Evolutionary conservation across 2,329 filamentous ascomycete genomes (phyloP), one percentile per base, ranked within the genome.

Genomic region (Cadophora malorum): DNA sequence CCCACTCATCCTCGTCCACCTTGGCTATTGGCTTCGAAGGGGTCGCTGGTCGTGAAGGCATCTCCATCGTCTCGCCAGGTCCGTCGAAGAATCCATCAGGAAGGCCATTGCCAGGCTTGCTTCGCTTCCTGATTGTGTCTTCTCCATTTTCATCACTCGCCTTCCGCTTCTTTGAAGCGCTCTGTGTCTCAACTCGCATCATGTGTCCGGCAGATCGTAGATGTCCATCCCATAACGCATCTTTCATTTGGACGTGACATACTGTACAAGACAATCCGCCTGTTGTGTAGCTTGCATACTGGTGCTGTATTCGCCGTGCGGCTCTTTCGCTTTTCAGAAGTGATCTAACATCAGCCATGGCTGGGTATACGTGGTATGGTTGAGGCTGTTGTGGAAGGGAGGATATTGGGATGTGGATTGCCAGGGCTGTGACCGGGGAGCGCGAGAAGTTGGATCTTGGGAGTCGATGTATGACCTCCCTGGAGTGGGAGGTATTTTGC

Each of bases 1-100:
- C 91, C 91, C 92, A 96, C 79, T 96, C 92, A 64, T 90, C 88
- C 75, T 97, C 92, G 76, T 94, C 88, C 9, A 92, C 80, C 50
- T 81, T 80, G 16, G 69, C 79, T 5, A 82, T 81, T 6, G 79
- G 76, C 65, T 75, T 77, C 6, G 70, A 79, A 7, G 88, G 88
- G 3, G 88, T 90, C 2, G 88, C 87, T 1, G 88, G 88, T 47
- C 88, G 81, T 1, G 88, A 90, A 14, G 88, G 87, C 58, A 90
- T 90, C 72, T 86, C 83, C 47, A 90, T 83, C 78, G 61, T 33
- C 47, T 65, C 67, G 56, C 67, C 66, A 21, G 33, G 45, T 50
- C 67, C 70, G 71, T 79, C 75, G 67, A 78, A 75, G 75, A 79
- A 74, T 53, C 74, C 74, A 71, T 79, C 73, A 63, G 79, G 64